Evolutionary conservation across 495 filamentous ascomycete species (phyloP), one percentile per base, ranked within the genome.

Genomic region (Penicillium desertorum): DNA sequence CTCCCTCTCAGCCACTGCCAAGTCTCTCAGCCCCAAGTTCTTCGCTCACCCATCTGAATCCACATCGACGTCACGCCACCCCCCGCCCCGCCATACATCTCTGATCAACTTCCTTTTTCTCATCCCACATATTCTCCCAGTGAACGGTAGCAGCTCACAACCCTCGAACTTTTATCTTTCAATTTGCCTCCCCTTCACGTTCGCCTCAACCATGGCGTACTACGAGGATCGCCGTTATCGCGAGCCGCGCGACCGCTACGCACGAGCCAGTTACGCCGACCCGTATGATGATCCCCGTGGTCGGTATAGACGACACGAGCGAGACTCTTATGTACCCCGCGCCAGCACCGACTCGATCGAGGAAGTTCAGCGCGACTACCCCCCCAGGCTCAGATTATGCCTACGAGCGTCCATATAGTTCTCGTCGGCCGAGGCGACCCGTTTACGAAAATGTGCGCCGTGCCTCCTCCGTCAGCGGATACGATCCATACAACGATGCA

Each of bases 301-400:
- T 25, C 54, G 42, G 9, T 45, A 65, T 60, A 39, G 59, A 51
- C 45, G 60, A 32, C 37, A 66, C 45, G 62, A 69, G 4, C 62
- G 63, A 32, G 83, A 83, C 46, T 63, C 86, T 41, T 74, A 88
- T 25, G 79, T 79, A 49, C 79, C 80, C 47, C 66, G 73, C 48
- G 74, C 79, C 56, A 82, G 86, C 57, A 78, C 79, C 60, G 85
- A 86, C 54, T 75, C 85, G 27, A 80, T 88, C 58, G 88, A 90
- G 70, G 84, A 88, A 70, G 77, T 89, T 45, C 80, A 77, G 57
- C 81, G 86, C 47, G 84, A 88, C 32, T 89, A 87, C 58, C 86
- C 83, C 83, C 0, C 84, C 87, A 14, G 70, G 65, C 50, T 72
- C 75, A 27, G 60, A 64, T 2, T 71, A 68, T 55, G 63, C 30